Evolutionary conservation across 495 filamentous ascomycete genomes (phyloP).

Genomic region (Trichoderma reesei): DNA sequence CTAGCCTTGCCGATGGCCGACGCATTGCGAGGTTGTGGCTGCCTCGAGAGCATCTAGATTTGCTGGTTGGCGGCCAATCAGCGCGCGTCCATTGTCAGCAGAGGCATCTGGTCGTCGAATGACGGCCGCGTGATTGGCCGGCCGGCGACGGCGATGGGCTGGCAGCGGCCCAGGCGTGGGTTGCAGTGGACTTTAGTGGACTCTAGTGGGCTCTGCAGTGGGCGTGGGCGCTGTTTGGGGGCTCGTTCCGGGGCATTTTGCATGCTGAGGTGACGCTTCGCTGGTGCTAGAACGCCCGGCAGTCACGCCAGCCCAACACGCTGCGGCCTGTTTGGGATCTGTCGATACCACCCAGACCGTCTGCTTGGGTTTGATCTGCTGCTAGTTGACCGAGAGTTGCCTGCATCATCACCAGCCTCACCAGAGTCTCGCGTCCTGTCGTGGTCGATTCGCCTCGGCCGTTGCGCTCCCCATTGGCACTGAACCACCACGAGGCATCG

Average conservation of each 20-base stretch:
- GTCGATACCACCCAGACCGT: background rate
- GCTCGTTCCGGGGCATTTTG: background rate
- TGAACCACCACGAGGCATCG: too few species aligned
- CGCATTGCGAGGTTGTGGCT: conserved; percentile 3
- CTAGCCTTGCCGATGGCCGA: conserved; percentile 8
- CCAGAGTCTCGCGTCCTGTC: too few species aligned
- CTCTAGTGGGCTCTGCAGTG: background rate
- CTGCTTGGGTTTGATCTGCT: background rate
- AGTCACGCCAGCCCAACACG: background rate
- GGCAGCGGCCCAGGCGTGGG: background rate
- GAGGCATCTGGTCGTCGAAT: background rate
- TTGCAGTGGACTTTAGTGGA: background rate
- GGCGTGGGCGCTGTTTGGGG: background rate
- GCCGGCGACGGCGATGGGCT: background rate
- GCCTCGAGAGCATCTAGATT: background rate
- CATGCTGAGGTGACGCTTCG: conserved; percentile 4
- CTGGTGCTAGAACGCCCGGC: background rate
- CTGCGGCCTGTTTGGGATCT: background rate
- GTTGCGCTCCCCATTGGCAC: too few species aligned
- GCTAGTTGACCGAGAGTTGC: too few species aligned
- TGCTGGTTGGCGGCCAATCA: background rate
- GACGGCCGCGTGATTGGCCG: background rate
- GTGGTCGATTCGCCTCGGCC: too few species aligned
- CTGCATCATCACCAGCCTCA: too few species aligned
- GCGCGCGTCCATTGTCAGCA: background rate